Evolutionary conservation across 441 rosid species (phyloP).

Genomic region (Codiaeum variegatum): DNA sequence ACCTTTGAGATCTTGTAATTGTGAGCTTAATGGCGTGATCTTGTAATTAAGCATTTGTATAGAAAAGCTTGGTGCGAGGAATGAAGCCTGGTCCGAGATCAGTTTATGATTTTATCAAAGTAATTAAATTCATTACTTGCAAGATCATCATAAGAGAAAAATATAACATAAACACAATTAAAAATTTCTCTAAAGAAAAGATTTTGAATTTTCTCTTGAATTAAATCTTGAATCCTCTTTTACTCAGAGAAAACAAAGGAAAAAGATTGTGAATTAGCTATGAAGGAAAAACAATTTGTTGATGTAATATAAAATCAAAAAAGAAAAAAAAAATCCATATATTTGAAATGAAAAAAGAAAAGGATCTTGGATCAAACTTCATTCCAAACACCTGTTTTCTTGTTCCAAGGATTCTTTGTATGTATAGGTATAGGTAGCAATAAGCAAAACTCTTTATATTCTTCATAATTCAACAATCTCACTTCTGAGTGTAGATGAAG

Average conservation of each 20-base stretch:
- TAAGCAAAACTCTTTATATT: background rate
- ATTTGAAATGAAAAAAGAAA: background rate
- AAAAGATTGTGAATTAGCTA: no score
- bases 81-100: conserved; percentile 96
- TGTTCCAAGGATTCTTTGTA: conserved; percentile 19
- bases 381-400: conserved; percentile 66
- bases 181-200: background rate
- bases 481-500: conserved; percentile 20
- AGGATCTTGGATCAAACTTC: conserved; percentile 70
- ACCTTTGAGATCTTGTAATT: conserved; percentile 3
- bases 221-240: no score
- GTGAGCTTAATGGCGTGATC: no score
- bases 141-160: background rate
- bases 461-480: conserved; percentile 47
- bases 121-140: background rate
- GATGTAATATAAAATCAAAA: background rate
- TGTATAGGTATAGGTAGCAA: background rate
- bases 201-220: background rate
- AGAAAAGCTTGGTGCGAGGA: conserved; percentile 59
- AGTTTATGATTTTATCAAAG: conserved; percentile 13
- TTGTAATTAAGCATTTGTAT: no score
- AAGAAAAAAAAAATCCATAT: background rate
- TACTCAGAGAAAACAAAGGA: background rate
- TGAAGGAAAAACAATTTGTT: background rate
- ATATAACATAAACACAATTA: conserved; percentile 3